Evolutionary conservation across 2,329 filamentous ascomycete species (phyloP), one percentile per base, ranked within the genome.

Genomic region (Epichloe glyceriae): DNA sequence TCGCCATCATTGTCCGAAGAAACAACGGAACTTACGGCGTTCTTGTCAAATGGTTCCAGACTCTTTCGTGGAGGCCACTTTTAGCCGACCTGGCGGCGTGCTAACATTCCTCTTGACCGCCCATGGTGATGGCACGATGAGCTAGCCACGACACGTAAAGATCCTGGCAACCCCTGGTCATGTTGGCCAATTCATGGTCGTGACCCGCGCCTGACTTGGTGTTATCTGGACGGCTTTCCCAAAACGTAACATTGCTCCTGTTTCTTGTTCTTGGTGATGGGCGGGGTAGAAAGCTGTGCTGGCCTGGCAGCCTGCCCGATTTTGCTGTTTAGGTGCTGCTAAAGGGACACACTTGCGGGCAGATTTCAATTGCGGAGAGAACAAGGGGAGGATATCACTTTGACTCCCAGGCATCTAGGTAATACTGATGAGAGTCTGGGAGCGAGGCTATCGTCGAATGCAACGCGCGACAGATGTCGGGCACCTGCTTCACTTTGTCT

Each of bases 361-460:
- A 49, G 49, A 51, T 53, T 49, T 40, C 41, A 42, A 49, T 47
- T 49, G 49, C 49, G 49, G 52, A 40, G 43, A 43, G 33, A 33
- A 5, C 1, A n/a, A n/a, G n/a, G n/a, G n/a, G n/a, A n/a, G n/a
- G n/a, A n/a, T n/a, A n/a, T n/a, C n/a, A n/a, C n/a, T n/a, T n/a
- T n/a, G n/a, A n/a, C n/a, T n/a, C n/a, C n/a, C n/a, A n/a, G n/a
- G n/a, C n/a, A n/a, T n/a, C n/a, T n/a, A n/a, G n/a, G n/a, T n/a
- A n/a, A n/a, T n/a, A n/a, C n/a, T n/a, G n/a, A n/a, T n/a, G n/a
- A n/a, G n/a, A n/a, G 6, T 30, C 8, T 30, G 8, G 8, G 8
- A 30, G 26, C 5, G 17, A 20, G n/a, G 39, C 39, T 41, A 41
- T 30, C 26, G 26, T 26, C 22, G 7, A 15, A 37, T 44, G 30